Evolutionary conservation across 768 basidiomycete species (phyloP), one percentile per base, ranked within the genome.

Genomic region (Rubroboletus pulcherrimus): DNA sequence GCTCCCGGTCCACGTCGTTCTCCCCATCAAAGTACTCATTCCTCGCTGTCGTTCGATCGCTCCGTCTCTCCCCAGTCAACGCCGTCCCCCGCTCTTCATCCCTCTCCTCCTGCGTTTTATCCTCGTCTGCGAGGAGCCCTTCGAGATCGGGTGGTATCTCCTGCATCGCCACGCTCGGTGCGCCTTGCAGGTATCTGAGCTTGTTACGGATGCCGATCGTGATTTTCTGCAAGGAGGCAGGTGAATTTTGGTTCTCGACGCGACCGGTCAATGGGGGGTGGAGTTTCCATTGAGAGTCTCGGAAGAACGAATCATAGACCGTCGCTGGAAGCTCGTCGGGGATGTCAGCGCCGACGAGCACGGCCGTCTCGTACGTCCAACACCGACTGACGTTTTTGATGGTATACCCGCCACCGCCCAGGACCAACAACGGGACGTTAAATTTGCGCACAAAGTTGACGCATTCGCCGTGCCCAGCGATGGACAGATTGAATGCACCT

Each of bases 311-410:
- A 64, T 97, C 91, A 73, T 98, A 99, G 1, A 91, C 84, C 1
- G 93, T 98, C 24, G 77, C 75, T 0, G 96, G 96, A 9, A 99
- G 84, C 56, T 89, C 86, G 73, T 96, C 88, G 0, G 93, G 88
- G 30, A 99, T 82, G 37, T 80, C 73, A 0, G 86, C 82, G 15
- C 91, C 93, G 44, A 97, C 87, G 8, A 96, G 84, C 0, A 98
- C 89, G 12, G 92, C 86, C 0, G 97, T 99, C 71, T 99, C 96
- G 76, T 99, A 96, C 34, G 96, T 87, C 96, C 96, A 99, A 68
- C 96, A 99, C n/a, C 96, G 84, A 44, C 91, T 89, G 61, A 99
- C 97, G 67, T 96, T 96, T 67, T 93, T 91, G 70, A 98, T 91
- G 5, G 93, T 94, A 73, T 99, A 99, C 0, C 96, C 96, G 4